Conservation (phyloP, 306 rosid species). For the Gastrolobium bilobum region DNA sequence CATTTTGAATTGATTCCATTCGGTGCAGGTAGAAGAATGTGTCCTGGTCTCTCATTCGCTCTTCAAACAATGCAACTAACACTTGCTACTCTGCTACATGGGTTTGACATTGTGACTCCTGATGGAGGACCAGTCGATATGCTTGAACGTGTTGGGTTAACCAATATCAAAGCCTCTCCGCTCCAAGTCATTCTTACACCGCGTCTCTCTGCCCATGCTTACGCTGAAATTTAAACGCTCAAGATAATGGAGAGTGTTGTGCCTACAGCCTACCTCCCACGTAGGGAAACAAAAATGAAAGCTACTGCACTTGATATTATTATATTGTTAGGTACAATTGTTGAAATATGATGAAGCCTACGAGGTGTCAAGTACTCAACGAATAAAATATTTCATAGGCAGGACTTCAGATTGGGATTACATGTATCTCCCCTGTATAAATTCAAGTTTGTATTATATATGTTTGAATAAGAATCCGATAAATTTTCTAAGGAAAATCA, state of each 20-base stretch:
- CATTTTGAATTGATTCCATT: slow-evolving; percentile 47
- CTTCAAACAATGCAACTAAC: slow-evolving; percentile 34
- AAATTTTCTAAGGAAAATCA: no score
- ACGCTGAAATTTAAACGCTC: not conserved
- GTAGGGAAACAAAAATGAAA: no score
- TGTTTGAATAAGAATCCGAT: no score
- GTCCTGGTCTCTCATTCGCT: slow-evolving; percentile 37
- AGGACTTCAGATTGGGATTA: no score
- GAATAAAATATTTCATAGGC: no score
- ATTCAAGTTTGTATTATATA: no score
- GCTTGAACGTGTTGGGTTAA: slow-evolving; percentile 38
- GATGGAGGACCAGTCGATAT: slow-evolving; percentile 28
- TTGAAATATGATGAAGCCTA: no score
- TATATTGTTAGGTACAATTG: no score
- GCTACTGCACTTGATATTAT: no score
- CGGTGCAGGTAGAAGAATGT: slow-evolving; percentile 47
- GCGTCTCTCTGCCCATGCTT: not conserved
- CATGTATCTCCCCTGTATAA: no score
- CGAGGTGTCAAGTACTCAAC: no score
- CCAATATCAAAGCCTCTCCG: slow-evolving; percentile 39
- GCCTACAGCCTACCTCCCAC: not conserved
- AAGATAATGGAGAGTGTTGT: not conserved
- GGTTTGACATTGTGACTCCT: slow-evolving; percentile 37
- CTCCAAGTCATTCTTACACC: slow-evolving; percentile 48
- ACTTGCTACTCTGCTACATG: slow-evolving; percentile 44